A percentile compares a stretch with the other conserved stretches of the same genome.
These are phyloP conservation scores for Cladophialophora psammophila DNA, from an alignment of 2,329 filamentous ascomycete species.

Conservation along the genomic window DNA sequence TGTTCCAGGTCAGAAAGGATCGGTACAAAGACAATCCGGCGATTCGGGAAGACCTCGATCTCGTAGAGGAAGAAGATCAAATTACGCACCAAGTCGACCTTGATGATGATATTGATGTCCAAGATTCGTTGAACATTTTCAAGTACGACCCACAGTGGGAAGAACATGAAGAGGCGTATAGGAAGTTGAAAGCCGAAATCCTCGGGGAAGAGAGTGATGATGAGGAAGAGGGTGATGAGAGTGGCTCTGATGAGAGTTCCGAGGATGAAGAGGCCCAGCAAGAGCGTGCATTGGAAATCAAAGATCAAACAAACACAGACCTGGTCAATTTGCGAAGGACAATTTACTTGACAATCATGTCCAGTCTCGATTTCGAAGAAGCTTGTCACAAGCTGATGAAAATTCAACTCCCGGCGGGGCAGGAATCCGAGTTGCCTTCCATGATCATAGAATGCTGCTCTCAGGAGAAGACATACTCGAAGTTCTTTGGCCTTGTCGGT, in stretches of 20 bases:
- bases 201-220: slow-evolving; percentile 90
- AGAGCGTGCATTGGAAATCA: slow-evolving; percentile 88
- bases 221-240: slow-evolving; percentile 70
- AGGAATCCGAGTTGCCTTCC: slow-evolving; percentile 88
- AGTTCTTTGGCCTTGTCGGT: slow-evolving; percentile 93
- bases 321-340: slow-evolving; percentile 90
- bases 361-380: slow-evolving; percentile 94
- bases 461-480: slow-evolving; percentile 95
- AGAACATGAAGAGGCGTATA: slow-evolving; percentile 88
- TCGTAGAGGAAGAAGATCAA: slow-evolving; percentile 97
- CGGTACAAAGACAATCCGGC: slow-evolving; percentile 94
- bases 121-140: slow-evolving; percentile 93
- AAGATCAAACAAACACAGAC: slow-evolving; percentile 96
- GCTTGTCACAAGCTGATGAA: slow-evolving; percentile 97
- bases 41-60: slow-evolving; percentile 87
- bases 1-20: slow-evolving; percentile 96
- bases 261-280: slow-evolving; percentile 76
- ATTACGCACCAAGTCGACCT: slow-evolving; percentile 87
- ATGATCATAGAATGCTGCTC: slow-evolving; percentile 98
- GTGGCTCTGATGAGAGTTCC: slow-evolving; percentile 63
- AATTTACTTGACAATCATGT: slow-evolving; percentile 98
- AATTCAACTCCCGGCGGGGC: slow-evolving; percentile 83
- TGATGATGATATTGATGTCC: slow-evolving; percentile 82
- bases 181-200: slow-evolving; percentile 89
- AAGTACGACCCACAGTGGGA: slow-evolving; percentile 92